phyloP scores from a whole-genome alignment of 164 flowering plant species.

The Echeveria elegans region DNA sequence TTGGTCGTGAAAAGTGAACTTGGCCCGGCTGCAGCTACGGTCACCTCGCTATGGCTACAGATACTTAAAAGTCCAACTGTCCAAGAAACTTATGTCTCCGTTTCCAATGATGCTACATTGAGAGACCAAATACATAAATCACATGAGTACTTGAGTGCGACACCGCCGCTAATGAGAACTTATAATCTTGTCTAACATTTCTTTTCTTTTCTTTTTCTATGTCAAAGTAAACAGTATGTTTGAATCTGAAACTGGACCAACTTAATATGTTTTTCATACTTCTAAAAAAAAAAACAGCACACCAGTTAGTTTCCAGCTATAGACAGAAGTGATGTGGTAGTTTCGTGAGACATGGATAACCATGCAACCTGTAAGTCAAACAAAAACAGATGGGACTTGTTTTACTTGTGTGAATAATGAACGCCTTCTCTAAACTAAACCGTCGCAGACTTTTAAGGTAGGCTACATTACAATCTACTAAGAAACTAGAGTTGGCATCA shows the following conservation, averaged over 20 bases:
- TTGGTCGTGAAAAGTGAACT: too few species aligned
- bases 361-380: slow-evolving; percentile 6
- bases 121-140: too few species aligned
- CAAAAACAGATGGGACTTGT: slow-evolving; percentile 3
- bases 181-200: too few species aligned
- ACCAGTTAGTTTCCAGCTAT: not conserved
- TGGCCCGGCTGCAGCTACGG: too few species aligned
- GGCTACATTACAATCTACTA: not conserved
- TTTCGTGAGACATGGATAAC: not conserved
- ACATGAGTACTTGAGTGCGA: too few species aligned
- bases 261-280: not conserved
- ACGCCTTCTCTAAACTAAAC: not conserved
- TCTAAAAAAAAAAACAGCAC: not conserved
- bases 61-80: too few species aligned
- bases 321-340: not conserved
- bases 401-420: not conserved
- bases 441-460: not conserved
- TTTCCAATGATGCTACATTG: too few species aligned
- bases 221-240: not conserved
- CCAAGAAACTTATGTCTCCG: too few species aligned
- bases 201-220: not conserved
- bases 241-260: not conserved
- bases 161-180: too few species aligned
- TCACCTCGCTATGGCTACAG: too few species aligned
- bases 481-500: not conserved